Evolutionary conservation across 192 early-diverging fungal genomes (phyloP).

Genomic region (Podila clonocystis): DNA sequence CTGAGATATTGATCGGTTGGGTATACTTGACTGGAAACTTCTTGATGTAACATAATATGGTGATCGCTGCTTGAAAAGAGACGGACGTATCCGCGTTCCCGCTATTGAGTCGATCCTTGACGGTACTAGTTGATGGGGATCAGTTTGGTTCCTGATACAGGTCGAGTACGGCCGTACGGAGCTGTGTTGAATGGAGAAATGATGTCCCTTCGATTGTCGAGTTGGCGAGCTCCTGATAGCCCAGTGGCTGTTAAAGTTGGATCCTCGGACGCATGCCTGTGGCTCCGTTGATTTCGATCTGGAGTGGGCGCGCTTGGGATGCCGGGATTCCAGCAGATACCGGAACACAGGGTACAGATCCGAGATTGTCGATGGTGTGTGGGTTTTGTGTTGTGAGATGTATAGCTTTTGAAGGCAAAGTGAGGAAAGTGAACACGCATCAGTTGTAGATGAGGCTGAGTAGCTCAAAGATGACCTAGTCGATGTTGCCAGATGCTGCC

Average conservation of each 20-base stretch:
- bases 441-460: no score
- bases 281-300: not conserved
- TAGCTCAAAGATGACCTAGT: no score
- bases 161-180: no score
- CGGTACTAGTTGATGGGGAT: not conserved
- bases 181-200: not conserved
- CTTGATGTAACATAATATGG: not conserved
- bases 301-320: not conserved
- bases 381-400: not conserved
- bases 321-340: conserved; percentile 12
- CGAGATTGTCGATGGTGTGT: conserved; percentile 16
- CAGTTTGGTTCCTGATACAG: not conserved
- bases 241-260: not conserved
- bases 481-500: not conserved
- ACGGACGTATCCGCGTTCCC: not conserved
- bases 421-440: not conserved
- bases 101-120: not conserved
- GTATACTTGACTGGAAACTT: conserved; percentile 10
- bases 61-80: not conserved
- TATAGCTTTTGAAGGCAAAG: not conserved
- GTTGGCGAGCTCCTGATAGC: not conserved
- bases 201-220: not conserved
- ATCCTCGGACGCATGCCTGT: no score
- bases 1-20: conserved; percentile 25
- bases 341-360: conserved; percentile 47